These are phyloP conservation scores for Pseudonectria buxi DNA, from an alignment of 2,329 filamentous ascomycete genomes.

Conservation along the genomic window DNA sequence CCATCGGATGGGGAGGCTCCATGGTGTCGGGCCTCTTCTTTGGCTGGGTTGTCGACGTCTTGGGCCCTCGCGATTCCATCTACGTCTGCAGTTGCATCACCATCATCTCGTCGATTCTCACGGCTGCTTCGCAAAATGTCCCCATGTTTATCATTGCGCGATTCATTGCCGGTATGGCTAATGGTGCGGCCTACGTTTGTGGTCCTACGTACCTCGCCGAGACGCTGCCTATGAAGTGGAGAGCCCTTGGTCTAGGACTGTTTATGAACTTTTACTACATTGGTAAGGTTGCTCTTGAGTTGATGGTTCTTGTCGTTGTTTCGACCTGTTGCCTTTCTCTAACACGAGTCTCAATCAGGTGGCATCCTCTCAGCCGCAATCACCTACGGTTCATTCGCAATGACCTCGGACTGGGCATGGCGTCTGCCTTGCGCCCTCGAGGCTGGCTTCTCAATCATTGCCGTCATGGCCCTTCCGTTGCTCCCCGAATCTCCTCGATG, in stretches of 20 bases:
- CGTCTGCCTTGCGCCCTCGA: conserved; percentile 29
- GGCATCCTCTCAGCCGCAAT: conserved; percentile 41
- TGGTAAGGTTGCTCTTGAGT: too few species aligned
- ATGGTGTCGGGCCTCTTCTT: conserved; percentile 2
- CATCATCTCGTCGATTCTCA: conserved; percentile 38
- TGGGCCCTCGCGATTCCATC: conserved; percentile 4
- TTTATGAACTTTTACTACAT: conserved; percentile 2
- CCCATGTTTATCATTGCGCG: conserved; percentile 44
- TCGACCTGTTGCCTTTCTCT: too few species aligned
- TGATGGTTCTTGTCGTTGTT: too few species aligned
- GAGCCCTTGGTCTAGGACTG: conserved; percentile 16
- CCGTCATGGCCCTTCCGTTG: conserved; percentile 22
- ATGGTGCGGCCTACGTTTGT: conserved; percentile 34
- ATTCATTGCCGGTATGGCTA: conserved; percentile 42
- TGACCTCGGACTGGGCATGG: conserved; percentile 30
- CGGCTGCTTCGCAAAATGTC: conserved; percentile 42
- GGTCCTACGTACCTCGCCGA: conserved; percentile 43
- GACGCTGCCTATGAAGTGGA: conserved; percentile 31
- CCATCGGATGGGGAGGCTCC: conserved; percentile 24
- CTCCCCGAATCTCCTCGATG: conserved; percentile 41
- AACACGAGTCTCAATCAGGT: conserved; percentile 12
- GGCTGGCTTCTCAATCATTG: conserved; percentile 20
- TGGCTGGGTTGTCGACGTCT: conserved; percentile 1
- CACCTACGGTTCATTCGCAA: conserved; percentile 29
- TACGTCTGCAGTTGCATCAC: conserved; percentile 22